phyloP scores from a whole-genome alignment of 176 grass and related monocot species.

The Ensete ventricosum region DNA sequence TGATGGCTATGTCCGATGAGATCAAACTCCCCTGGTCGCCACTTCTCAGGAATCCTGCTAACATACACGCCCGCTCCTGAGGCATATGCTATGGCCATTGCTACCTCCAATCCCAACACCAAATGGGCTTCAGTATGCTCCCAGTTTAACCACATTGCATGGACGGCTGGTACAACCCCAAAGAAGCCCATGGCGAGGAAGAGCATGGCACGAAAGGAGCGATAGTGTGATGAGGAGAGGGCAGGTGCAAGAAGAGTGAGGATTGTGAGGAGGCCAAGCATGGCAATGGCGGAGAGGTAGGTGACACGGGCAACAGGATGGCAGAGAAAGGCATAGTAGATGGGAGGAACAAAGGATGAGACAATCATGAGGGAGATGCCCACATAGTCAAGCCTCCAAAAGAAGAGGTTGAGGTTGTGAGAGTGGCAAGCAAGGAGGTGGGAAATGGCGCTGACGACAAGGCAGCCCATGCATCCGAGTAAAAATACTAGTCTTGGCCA shows the following conservation, averaged over 20 bases:
- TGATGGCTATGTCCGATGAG: constrained; percentile 84
- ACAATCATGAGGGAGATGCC: constrained; percentile 23
- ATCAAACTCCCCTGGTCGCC: constrained; percentile 80
- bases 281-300: constrained; percentile 14
- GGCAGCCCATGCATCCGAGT: constrained; percentile 18
- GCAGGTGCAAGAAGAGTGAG: constrained; percentile 8
- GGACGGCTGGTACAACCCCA: constrained; percentile 63
- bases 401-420: constrained; percentile 1
- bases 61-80: constrained; percentile 59
- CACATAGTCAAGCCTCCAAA: constrained; percentile 18
- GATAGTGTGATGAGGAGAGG: constrained; percentile 26
- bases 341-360: constrained; percentile 19
- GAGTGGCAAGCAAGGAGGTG: constrained; percentile 19
- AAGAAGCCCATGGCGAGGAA: constrained; percentile 91
- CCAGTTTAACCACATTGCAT: constrained; percentile 75
- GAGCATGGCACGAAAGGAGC: constrained; percentile 56
- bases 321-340: constrained; percentile 20
- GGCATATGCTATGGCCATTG: constrained; percentile 66
- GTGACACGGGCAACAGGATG: background rate
- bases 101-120: constrained; percentile 65
- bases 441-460: constrained; percentile 12
- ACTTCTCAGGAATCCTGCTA: constrained; percentile 70
- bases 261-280: background rate
- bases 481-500: constrained; percentile 13
- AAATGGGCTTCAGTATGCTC: constrained; percentile 57